A percentile compares a stretch with the other conserved stretches of the same genome.
Evolutionary conservation across 805 yeast genomes (phyloP).

Genomic region (Saturnispora halmiae): DNA sequence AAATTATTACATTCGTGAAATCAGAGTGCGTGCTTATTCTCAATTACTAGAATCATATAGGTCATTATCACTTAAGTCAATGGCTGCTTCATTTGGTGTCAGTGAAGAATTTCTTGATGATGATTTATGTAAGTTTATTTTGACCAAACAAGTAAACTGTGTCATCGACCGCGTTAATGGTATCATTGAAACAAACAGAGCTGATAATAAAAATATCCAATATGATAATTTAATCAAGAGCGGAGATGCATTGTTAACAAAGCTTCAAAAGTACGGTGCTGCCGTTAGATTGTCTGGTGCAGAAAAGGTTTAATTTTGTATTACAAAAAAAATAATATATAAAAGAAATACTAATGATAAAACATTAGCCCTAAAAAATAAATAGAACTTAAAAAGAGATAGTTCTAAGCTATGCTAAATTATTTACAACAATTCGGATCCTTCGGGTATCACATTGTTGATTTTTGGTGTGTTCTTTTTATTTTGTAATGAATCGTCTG

Average conservation of each 20-base stretch:
- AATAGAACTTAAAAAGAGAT: too few relatives aligned
- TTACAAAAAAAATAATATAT: too few relatives aligned
- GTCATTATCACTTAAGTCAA: conserved; percentile 77
- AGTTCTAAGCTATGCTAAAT: background rate
- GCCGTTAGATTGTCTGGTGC: conserved; percentile 94
- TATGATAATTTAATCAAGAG: conserved; percentile 81
- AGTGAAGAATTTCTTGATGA: conserved; percentile 74
- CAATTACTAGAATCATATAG: conserved; percentile 92
- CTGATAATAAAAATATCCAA: conserved; percentile 92
- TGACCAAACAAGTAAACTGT: conserved; percentile 89
- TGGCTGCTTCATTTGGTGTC: conserved; percentile 94
- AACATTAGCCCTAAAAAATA: too few relatives aligned
- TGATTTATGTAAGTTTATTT: conserved; percentile 84
- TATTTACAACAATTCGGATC: background rate
- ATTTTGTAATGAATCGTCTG: background rate
- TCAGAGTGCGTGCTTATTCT: conserved; percentile 90
- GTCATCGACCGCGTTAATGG: conserved; percentile 94
- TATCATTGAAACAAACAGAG: conserved; percentile 89
- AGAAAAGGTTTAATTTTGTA: conserved; percentile 41
- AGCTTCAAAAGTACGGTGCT: conserved; percentile 93
- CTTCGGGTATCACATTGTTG: background rate
- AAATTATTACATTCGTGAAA: conserved; percentile 77
- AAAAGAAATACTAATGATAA: too few relatives aligned
- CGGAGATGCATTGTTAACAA: conserved; percentile 87
- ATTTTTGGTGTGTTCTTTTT: conserved; percentile 1